Evolutionary conservation across 78 protist species (phyloP).

Genomic region (Pelomyxa schiedti): DNA sequence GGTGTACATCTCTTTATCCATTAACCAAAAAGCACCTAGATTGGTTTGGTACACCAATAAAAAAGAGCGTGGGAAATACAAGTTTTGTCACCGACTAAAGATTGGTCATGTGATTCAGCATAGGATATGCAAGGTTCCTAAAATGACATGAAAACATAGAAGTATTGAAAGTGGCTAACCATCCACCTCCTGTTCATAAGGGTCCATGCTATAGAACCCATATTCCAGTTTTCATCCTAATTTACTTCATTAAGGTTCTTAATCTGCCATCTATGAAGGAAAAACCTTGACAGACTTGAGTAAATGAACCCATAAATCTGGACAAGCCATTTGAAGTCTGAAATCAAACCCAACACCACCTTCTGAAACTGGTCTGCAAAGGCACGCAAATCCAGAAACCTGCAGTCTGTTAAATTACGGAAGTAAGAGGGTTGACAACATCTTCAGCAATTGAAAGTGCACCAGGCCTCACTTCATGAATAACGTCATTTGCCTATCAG

Average conservation of each 20-base stretch:
- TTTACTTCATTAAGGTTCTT: no score
- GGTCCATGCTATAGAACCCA: conserved; percentile 56
- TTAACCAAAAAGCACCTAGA: conserved; percentile 93
- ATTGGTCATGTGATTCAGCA: conserved; percentile 85
- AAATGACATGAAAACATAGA: no score
- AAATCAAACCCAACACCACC: conserved; percentile 95
- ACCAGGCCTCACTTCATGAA: conserved; percentile 27
- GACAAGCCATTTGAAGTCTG: conserved; percentile 80
- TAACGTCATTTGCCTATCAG: conserved; percentile 14
- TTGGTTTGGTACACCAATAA: conserved; percentile 41
- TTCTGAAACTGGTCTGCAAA: conserved; percentile 67
- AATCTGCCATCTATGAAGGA: no score
- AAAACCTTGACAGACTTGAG: conserved; percentile 50
- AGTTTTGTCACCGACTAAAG: conserved; percentile 89
- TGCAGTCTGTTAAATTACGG: no score
- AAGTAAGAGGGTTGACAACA: no score
- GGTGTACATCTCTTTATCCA: conserved; percentile 89
- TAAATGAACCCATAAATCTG: conserved; percentile 89
- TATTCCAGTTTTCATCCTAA: conserved; percentile 79
- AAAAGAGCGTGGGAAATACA: background rate
- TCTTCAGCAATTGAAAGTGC: conserved; percentile 88
- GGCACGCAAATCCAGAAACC: conserved; percentile 82
- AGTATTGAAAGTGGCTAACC: no score
- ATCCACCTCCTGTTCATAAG: conserved; percentile 66
- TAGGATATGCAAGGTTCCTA: conserved; percentile 82